These are phyloP conservation scores for Solanum hybrid DNA, from an alignment of 305 asterid species.

Conservation along the genomic window DNA sequence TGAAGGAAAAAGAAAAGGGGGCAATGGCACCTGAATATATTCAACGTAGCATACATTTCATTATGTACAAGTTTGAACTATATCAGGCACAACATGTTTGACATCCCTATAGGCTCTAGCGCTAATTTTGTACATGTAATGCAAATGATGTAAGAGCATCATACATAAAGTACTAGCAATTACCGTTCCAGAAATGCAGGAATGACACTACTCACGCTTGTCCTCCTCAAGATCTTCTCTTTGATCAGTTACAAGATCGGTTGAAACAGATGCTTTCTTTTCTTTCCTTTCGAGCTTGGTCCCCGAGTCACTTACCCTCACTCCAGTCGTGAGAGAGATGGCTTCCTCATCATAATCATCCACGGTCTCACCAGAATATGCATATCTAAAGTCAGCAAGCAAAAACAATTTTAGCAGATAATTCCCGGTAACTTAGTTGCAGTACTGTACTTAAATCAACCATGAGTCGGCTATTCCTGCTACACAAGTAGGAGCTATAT, in stretches of 20 bases:
- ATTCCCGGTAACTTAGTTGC: background rate
- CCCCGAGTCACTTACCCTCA: slow-evolving; percentile 20
- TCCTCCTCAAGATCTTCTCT: slow-evolving; percentile 28
- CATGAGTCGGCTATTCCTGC: background rate
- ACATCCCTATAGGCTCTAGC: background rate
- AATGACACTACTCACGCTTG: slow-evolving; percentile 19
- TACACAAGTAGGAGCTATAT: background rate
- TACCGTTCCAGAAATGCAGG: background rate
- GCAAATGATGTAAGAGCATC: background rate
- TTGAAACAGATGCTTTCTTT: slow-evolving; percentile 16
- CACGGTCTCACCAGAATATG: slow-evolving; percentile 18
- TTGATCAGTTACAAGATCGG: slow-evolving; percentile 6
- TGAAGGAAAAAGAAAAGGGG: background rate
- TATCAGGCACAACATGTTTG: background rate
- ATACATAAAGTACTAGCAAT: background rate
- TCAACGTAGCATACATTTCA: background rate
- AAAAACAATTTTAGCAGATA: background rate
- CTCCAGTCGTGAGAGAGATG: slow-evolving; percentile 25
- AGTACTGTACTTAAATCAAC: background rate
- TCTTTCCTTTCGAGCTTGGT: slow-evolving; percentile 27
- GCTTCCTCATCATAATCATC: slow-evolving; percentile 34
- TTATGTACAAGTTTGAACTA: background rate
- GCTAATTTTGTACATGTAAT: background rate
- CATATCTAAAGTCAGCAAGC: slow-evolving; percentile 12
- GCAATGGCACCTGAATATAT: background rate